These are phyloP conservation scores for Chaetothyriales sp. DNA, from an alignment of 2,329 filamentous ascomycete species.

Conservation along the genomic window DNA sequence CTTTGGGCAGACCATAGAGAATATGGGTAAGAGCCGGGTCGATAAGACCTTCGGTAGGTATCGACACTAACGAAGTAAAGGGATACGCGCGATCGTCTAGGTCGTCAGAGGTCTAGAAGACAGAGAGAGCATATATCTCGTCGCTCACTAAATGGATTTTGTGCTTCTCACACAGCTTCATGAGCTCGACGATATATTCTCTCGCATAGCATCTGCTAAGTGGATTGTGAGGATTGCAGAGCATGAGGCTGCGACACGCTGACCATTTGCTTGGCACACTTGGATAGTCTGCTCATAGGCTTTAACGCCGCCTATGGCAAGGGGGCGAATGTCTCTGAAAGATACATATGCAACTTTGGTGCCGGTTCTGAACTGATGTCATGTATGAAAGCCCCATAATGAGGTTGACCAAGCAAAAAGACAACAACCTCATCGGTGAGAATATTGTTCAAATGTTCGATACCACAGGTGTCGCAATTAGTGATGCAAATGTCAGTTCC, in stretches of 20 bases:
- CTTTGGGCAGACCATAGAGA: conserved; percentile 34
- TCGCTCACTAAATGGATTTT: conserved; percentile 43
- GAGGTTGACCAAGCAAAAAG: conserved; percentile 24
- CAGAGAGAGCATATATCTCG: conserved; percentile 45
- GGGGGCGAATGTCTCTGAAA: conserved; percentile 33
- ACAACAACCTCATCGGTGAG: conserved; percentile 25
- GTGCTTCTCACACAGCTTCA: conserved; percentile 38
- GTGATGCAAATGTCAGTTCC: conserved; percentile 22
- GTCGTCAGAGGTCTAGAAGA: conserved; percentile 32
- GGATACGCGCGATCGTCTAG: conserved; percentile 14
- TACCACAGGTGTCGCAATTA: conserved; percentile 24
- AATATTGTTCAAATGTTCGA: conserved; percentile 25
- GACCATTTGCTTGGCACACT: conserved; percentile 25
- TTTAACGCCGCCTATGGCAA: conserved; percentile 28
- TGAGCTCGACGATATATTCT: conserved; percentile 28
- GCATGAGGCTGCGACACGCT: conserved; percentile 36
- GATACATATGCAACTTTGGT: conserved; percentile 31
- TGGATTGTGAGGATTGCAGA: conserved; percentile 41
- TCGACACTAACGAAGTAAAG: conserved; percentile 36
- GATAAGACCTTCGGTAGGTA: conserved; percentile 33
- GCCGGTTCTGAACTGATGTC: conserved; percentile 33
- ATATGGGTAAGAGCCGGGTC: conserved; percentile 40
- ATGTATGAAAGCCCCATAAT: conserved; percentile 36
- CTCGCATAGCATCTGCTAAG: conserved; percentile 37
- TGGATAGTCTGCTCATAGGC: conserved; percentile 34